Evolutionary conservation across 1,284 basidiomycete species (phyloP), one percentile per base, ranked within the genome.

Genomic region (Stygiomarasmius scandens): DNA sequence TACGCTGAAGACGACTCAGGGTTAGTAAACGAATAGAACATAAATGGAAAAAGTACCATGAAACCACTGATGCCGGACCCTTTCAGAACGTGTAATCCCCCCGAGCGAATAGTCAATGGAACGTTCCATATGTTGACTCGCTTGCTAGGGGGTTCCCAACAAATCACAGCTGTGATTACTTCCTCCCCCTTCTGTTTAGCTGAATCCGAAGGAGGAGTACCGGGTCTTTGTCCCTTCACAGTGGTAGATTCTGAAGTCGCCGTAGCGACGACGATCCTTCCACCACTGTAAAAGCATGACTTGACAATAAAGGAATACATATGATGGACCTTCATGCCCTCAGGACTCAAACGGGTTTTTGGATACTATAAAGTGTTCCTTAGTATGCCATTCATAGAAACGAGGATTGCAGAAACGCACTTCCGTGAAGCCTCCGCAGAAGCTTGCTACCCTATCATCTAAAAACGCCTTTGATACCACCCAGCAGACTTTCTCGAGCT

Each of bases 371-470:
- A 16, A 12, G 38, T 16, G 4, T 12, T n/a, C 16, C 14, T 5
- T 41, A 41, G 38, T 9, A 16, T 4, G 16, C 8, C 4, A 41
- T 19, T 41, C 14, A 34, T 34, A 34, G 32, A 5, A 41, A 38
- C n/a, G 2, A 12, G 16, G 12, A 12, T 38, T 8, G 20, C 16
- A 2, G 20, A 38, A n/a, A 54, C 32, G 25, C 32, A 49, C 53
- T 32, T 54, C 45, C 11, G 11, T 16, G 12, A 4, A 10, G 5
- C 53, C 53, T 6, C 23, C 19, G 10, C 47, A 38, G 38, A 38
- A 54, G 24, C 48, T 54, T 24, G 38, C 41, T n/a, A 54, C n/a
- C 20, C 19, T 20, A 48, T 54, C 53, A 43, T 54, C 53, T 32
- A 54, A 38, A 36, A 54, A 54, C 23, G 53, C 53, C 24, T 49